Evolutionary conservation across 768 basidiomycete genomes (phyloP), one percentile per base, ranked within the genome.

Genomic region (Phylloporus scabripes): DNA sequence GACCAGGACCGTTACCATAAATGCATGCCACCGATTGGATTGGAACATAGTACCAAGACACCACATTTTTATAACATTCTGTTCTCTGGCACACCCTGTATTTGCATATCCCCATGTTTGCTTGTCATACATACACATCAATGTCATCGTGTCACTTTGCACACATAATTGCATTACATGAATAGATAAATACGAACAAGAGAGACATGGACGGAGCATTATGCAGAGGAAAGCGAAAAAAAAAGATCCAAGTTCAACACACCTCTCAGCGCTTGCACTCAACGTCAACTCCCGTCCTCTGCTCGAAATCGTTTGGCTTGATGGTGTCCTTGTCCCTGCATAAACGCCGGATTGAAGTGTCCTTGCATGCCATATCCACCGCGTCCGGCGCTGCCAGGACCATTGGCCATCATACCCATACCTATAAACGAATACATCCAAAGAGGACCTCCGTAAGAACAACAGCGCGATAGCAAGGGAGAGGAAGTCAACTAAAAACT

Each of bases 341-440:
- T 80, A 63, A 88, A 87, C 18, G 83, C 81, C 3, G 85, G 84
- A 62, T 87, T 87, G 71, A 84, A 81, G 69, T 87, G 83, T 14
- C 84, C 83, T 59, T 74, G 74, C 54, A 68, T 72, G 52, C 70
- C 74, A 63, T 73, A 75, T 39, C 75, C 75, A 46, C 78, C 49
- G 66, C 45, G 45, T 46, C 46, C 55, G 34, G 42, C 18, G 31
- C 51, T 41, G 38, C 74, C 74, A 33, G 31, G 43, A 21, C 69
- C 75, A 42, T 67, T 62, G 47, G 69, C 65, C 72, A 79, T 74
- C 73, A 76, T 77, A 60, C 78, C 78, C 74, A 76, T 76, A 65
- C 72, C 73, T 74, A 64, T 68, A 63, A 38, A 45, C 57, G 50
- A 49, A 55, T 67, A 67, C 67, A 68, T 67, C 51, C 44, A 48